These are phyloP conservation scores for Annulohypoxylon nitens DNA, from an alignment of 495 filamentous ascomycete species.

Conservation along the genomic window DNA sequence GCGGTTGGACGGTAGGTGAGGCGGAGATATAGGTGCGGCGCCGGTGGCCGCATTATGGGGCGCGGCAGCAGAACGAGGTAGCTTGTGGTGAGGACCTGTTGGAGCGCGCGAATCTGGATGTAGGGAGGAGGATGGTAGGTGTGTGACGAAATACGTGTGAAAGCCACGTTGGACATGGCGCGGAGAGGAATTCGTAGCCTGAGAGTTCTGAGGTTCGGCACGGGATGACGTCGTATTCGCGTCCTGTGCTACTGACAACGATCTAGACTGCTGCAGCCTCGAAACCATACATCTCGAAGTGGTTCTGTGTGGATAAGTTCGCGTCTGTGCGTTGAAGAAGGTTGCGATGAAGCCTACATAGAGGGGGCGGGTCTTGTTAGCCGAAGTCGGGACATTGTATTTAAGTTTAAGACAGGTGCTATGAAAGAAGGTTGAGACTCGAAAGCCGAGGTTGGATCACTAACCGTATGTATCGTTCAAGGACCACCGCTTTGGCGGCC, in stretches of 20 bases:
- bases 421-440: not conserved
- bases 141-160: constrained; percentile 97
- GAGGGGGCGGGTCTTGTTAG: constrained; percentile 15
- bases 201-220: constrained; percentile 26
- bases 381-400: not conserved
- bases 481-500: constrained; percentile 49
- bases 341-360: constrained; percentile 61
- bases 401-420: not conserved
- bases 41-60: constrained; percentile 75
- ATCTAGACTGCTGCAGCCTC: constrained; percentile 19
- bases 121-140: constrained; percentile 91
- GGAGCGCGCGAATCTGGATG: constrained; percentile 82
- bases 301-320: constrained; percentile 29
- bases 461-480: constrained; percentile 52
- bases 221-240: constrained; percentile 27
- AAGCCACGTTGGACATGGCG: constrained; percentile 69
- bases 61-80: constrained; percentile 85
- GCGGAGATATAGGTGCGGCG: constrained; percentile 65
- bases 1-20: constrained; percentile 68
- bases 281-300: constrained; percentile 37
- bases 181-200: constrained; percentile 21
- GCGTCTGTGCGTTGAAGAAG: constrained; percentile 57
- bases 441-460: constrained; percentile 9
- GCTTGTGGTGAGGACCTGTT: constrained; percentile 78
- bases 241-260: constrained; percentile 21